phyloP scores from a whole-genome alignment of 495 filamentous ascomycete genomes.

The Xylaria acuta region DNA sequence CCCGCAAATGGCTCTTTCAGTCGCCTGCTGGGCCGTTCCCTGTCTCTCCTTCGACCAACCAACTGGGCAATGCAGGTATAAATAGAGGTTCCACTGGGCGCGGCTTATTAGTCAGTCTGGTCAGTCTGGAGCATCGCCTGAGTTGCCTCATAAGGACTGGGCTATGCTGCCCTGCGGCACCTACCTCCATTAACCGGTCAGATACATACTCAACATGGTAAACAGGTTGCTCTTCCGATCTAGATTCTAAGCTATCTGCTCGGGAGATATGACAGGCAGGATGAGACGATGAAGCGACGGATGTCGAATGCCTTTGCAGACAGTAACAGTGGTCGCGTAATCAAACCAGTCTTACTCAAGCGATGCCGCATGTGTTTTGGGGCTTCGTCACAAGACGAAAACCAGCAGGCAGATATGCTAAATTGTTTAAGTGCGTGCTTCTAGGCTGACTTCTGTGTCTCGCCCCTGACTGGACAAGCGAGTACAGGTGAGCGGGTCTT shows the following conservation, averaged over 20 bases:
- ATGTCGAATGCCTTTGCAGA: not conserved
- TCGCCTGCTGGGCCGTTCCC: slow-evolving; percentile 32
- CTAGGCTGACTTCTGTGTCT: slow-evolving; percentile 12
- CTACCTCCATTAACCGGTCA: not conserved
- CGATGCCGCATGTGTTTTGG: not conserved
- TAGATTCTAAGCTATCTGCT: not conserved
- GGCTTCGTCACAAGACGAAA: slow-evolving; percentile 21
- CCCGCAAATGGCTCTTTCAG: slow-evolving; percentile 36
- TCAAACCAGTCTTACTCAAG: slow-evolving; percentile 6
- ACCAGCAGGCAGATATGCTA: slow-evolving; percentile 16
- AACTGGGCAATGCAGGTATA: slow-evolving; percentile 23
- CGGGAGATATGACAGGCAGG: not conserved
- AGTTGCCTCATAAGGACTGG: slow-evolving; percentile 25
- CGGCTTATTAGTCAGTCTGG: slow-evolving; percentile 26
- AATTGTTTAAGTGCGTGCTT: not conserved
- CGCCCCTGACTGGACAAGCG: slow-evolving; percentile 5
- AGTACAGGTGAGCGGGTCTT: slow-evolving; percentile 19
- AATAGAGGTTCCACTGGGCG: slow-evolving; percentile 27
- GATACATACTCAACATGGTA: not conserved
- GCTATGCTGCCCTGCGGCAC: slow-evolving; percentile 11
- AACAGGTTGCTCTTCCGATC: not conserved
- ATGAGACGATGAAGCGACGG: not conserved
- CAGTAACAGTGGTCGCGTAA: not conserved
- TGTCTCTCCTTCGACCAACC: slow-evolving; percentile 20
- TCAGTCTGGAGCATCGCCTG: slow-evolving; percentile 20